Percentiles rank a stretch among this genome's conserved stretches.
phyloP scores from a whole-genome alignment of 495 filamentous ascomycete genomes.

The Lepraria neglecta region DNA sequence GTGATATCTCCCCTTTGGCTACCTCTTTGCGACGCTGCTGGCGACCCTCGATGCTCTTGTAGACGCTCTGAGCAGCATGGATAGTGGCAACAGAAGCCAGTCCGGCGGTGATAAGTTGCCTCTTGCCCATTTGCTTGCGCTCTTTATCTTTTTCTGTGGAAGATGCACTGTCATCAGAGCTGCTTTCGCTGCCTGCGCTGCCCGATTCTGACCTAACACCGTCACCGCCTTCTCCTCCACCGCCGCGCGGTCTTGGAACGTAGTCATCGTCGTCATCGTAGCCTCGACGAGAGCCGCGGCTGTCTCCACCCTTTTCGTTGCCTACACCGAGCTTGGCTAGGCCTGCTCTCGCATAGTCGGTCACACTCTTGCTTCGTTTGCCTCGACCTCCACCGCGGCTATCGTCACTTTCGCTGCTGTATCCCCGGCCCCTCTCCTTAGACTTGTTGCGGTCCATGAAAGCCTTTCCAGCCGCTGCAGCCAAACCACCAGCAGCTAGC shows the following conservation, averaged over 20 bases:
- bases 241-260: slow-evolving; percentile 33
- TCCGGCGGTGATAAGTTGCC: slow-evolving; percentile 76
- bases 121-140: slow-evolving; percentile 72
- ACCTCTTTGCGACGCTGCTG: slow-evolving; percentile 64
- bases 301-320: slow-evolving; percentile 34
- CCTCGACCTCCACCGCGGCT: slow-evolving; percentile 38
- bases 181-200: slow-evolving; percentile 32
- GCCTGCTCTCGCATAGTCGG: slow-evolving; percentile 46
- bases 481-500: slow-evolving; percentile 66
- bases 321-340: slow-evolving; percentile 50
- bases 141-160: slow-evolving; percentile 65
- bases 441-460: slow-evolving; percentile 66
- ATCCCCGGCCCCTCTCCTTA: slow-evolving; percentile 44
- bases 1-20: slow-evolving; percentile 64
- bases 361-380: slow-evolving; percentile 52
- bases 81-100: slow-evolving; percentile 84
- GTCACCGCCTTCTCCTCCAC: slow-evolving; percentile 33
- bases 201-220: slow-evolving; percentile 38
- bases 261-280: slow-evolving; percentile 44
- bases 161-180: slow-evolving; percentile 35
- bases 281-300: slow-evolving; percentile 36
- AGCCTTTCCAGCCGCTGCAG: slow-evolving; percentile 78
- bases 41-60: slow-evolving; percentile 68
- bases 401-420: slow-evolving; percentile 36
- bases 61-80: slow-evolving; percentile 75